phyloP scores from a whole-genome alignment of 2,329 filamentous ascomycete species.

The Xylaria sp. region DNA sequence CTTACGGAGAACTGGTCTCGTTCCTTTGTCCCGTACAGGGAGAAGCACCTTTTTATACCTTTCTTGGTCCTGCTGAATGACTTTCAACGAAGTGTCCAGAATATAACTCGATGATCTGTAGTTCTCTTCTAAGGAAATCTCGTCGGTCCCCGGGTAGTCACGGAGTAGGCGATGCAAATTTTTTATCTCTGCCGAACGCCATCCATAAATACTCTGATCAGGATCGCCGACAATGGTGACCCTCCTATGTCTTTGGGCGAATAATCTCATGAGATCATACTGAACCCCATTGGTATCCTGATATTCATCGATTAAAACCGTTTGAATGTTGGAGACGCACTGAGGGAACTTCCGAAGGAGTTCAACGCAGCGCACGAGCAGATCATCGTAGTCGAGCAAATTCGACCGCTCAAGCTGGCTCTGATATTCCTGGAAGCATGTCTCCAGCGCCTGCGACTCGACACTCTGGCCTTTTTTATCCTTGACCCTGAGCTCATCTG shows the following conservation, averaged over 20 bases:
- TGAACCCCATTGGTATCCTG: constrained; percentile 97
- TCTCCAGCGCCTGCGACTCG: constrained; percentile 70
- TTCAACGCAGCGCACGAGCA: constrained; percentile 84
- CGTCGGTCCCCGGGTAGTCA: constrained; percentile 80
- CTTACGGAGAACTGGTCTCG: constrained; percentile 81
- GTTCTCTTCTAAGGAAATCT: constrained; percentile 90
- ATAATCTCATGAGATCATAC: constrained; percentile 91
- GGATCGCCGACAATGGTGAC: constrained; percentile 97
- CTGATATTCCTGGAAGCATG: constrained; percentile 81
- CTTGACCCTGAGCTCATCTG: constrained; percentile 53
- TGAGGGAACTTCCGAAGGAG: constrained; percentile 77
- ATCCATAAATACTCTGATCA: constrained; percentile 98
- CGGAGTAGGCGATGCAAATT: constrained; percentile 83
- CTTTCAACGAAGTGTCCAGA: constrained; percentile 78
- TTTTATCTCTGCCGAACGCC: constrained; percentile 90
- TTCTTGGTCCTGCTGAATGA: constrained; percentile 89
- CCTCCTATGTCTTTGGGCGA: constrained; percentile 76
- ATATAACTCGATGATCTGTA: constrained; percentile 93
- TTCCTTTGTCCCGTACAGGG: constrained; percentile 82
- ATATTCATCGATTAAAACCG: constrained; percentile 95
- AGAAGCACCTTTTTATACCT: constrained; percentile 83
- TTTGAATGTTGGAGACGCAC: constrained; percentile 89
- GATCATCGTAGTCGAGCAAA: constrained; percentile 92
- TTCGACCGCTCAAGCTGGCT: constrained; percentile 78
- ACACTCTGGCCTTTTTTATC: constrained; percentile 56